These are phyloP conservation scores for Penicillium canariense DNA, from an alignment of 495 filamentous ascomycete genomes.

Conservation along the genomic window DNA sequence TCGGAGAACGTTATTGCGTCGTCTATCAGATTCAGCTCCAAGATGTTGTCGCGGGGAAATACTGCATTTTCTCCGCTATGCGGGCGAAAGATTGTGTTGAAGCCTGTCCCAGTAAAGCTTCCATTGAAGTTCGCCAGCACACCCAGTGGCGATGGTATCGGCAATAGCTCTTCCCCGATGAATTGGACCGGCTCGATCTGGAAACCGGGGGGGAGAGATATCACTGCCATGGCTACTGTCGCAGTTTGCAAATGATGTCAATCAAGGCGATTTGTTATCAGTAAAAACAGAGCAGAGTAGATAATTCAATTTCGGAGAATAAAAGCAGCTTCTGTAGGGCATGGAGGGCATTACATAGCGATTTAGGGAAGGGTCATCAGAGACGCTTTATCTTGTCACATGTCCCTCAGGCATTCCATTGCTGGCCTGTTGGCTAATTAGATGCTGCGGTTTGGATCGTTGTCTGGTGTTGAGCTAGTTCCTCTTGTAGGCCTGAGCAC, in stretches of 20 bases:
- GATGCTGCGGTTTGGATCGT: neutral
- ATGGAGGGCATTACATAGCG: neutral
- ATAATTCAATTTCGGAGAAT: neutral
- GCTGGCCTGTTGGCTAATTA: neutral
- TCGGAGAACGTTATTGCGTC: neutral
- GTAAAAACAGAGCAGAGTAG: neutral
- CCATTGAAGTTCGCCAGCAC: slow-evolving; percentile 3
- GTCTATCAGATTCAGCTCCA: slow-evolving; percentile 3
- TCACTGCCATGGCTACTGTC: neutral
- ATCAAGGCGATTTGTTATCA: neutral
- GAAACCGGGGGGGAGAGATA: slow-evolving; percentile 3
- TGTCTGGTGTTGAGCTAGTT: slow-evolving; percentile 1
- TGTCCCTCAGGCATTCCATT: neutral
- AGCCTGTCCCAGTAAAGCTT: slow-evolving; percentile 2
- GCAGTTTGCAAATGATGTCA: neutral
- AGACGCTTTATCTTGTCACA: neutral
- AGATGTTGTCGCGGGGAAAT: slow-evolving; percentile 4
- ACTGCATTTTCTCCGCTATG: neutral
- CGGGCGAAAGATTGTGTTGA: slow-evolving; percentile 5
- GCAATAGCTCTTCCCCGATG: neutral
- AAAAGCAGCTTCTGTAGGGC: neutral
- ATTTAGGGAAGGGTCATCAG: neutral
- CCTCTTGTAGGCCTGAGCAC: neutral
- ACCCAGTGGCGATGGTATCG: neutral
- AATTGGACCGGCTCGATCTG: neutral